Evolutionary conservation across 2,329 filamentous ascomycete species (phyloP).

Genomic region (Colletotrichum endophyticum): DNA sequence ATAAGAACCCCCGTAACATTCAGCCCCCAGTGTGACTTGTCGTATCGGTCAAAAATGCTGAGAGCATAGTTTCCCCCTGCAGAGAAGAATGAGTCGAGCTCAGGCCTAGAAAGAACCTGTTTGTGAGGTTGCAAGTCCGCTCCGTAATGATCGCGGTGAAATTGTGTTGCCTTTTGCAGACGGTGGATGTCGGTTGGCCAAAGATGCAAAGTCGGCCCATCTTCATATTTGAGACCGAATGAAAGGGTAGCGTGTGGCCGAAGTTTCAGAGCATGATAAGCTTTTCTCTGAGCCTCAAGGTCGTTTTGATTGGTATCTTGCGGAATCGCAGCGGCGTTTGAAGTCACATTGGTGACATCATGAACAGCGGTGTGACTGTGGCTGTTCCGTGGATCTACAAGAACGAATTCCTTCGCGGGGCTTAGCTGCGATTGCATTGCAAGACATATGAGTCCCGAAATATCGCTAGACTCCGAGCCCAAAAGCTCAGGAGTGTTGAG

Average conservation of each 20-base stretch:
- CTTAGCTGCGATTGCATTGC: background rate
- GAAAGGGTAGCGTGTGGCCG: too few species aligned
- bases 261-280: too few species aligned
- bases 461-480: accelerated
- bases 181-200: accelerated
- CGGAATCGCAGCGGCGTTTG: accelerated
- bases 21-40: accelerated
- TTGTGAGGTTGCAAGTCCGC: accelerated
- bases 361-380: accelerated
- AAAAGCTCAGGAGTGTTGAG: background rate
- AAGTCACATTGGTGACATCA: accelerated
- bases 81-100: accelerated
- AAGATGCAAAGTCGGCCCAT: background rate
- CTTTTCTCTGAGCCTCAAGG: accelerated
- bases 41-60: accelerated
- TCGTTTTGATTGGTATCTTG: accelerated
- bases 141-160: background rate
- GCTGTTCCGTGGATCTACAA: accelerated
- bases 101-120: accelerated
- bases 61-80: accelerated
- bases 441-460: background rate
- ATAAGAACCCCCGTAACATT: accelerated
- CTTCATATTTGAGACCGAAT: background rate
- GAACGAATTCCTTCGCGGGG: accelerated
- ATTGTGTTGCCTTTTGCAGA: background rate